A percentile compares a stretch with the other conserved stretches of the same genome.
These are phyloP conservation scores for Penicillium mononematosum DNA, from an alignment of 495 filamentous ascomycete species.

Conservation along the genomic window DNA sequence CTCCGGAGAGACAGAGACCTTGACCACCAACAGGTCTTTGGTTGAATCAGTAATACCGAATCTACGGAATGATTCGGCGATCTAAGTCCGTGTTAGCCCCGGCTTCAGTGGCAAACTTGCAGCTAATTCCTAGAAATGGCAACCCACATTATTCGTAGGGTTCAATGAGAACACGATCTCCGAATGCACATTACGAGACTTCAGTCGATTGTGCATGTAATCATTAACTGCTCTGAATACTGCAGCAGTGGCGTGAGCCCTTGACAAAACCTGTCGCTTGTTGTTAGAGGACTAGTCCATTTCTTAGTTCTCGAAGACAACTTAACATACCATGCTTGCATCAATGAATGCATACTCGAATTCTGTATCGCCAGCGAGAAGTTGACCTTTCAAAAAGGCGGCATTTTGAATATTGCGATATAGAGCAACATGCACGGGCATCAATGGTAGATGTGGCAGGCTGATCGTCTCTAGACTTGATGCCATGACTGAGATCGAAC, in stretches of 20 bases:
- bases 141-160: slow-evolving; percentile 77
- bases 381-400: slow-evolving; percentile 71
- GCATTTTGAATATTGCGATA: slow-evolving; percentile 77
- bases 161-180: slow-evolving; percentile 85
- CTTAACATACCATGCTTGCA: slow-evolving; percentile 59
- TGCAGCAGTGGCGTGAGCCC: slow-evolving; percentile 71
- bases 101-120: background rate
- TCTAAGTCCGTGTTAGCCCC: slow-evolving; percentile 53
- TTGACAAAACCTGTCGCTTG: slow-evolving; percentile 57
- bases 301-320: background rate
- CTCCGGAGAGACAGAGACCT: slow-evolving; percentile 54
- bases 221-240: slow-evolving; percentile 75
- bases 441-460: slow-evolving; percentile 68
- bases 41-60: slow-evolving; percentile 77
- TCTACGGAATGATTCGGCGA: slow-evolving; percentile 82
- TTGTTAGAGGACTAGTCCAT: slow-evolving; percentile 10
- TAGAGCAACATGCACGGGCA: slow-evolving; percentile 68
- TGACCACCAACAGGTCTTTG: slow-evolving; percentile 69
- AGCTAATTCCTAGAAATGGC: background rate
- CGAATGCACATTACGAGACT: slow-evolving; percentile 86
- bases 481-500: slow-evolving; percentile 29
- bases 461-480: slow-evolving; percentile 48
- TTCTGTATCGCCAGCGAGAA: slow-evolving; percentile 72
- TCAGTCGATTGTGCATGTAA: slow-evolving; percentile 57
- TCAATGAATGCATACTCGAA: slow-evolving; percentile 96